Evolutionary conservation across 495 filamentous ascomycete species (phyloP).

Genomic region (Ramalina intermedia): DNA sequence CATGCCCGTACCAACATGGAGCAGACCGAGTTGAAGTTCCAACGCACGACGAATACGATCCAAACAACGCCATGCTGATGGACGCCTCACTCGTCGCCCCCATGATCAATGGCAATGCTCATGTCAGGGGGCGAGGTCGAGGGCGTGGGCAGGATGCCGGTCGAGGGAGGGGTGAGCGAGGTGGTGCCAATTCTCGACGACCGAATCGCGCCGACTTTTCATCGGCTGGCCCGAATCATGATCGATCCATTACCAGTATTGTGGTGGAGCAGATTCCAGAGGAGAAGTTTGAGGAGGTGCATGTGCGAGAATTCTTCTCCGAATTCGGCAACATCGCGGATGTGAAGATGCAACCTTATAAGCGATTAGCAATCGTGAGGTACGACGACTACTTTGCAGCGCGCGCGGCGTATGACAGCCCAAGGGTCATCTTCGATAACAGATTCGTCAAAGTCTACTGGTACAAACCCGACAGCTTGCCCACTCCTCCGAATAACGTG

Average conservation of each 20-base stretch:
- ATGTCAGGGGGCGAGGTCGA: constrained; percentile 16
- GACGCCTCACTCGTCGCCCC: constrained; percentile 14
- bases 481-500: constrained; percentile 24
- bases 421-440: constrained; percentile 92
- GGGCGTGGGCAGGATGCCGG: constrained; percentile 32
- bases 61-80: constrained; percentile 45
- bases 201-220: constrained; percentile 56
- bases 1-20: constrained; percentile 77
- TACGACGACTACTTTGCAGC: constrained; percentile 61
- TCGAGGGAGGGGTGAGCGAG: constrained; percentile 30
- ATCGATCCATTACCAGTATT: constrained; percentile 62
- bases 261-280: constrained; percentile 90
- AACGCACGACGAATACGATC: constrained; percentile 64
- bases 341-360: constrained; percentile 61
- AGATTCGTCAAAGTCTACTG: constrained; percentile 97
- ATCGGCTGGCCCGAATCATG: constrained; percentile 55
- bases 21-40: constrained; percentile 38
- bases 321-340: constrained; percentile 67
- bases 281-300: constrained; percentile 61
- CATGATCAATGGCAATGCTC: constrained; percentile 9
- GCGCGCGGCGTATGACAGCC: constrained; percentile 71
- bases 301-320: constrained; percentile 68
- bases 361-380: constrained; percentile 67
- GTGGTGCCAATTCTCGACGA: constrained; percentile 22
- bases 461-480: constrained; percentile 49